Evolutionary conservation across 139 green algal genomes (phyloP).

Genomic region (Tetradesmus obliquus): DNA sequence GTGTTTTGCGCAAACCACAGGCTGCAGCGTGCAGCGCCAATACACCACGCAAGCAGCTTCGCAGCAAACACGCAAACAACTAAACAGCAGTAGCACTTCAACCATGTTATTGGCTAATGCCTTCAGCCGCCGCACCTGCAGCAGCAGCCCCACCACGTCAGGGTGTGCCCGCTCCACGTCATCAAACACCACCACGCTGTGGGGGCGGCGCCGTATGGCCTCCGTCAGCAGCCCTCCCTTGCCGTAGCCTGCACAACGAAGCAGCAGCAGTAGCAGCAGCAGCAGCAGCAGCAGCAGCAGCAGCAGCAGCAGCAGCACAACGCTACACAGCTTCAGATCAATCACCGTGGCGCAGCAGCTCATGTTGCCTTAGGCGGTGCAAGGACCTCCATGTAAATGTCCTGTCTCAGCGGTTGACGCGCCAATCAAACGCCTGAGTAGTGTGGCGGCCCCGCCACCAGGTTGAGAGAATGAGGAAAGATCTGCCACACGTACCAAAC

Average conservation of each 20-base stretch:
- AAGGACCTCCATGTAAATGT: background rate
- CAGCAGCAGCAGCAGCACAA: background rate
- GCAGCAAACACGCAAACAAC: background rate
- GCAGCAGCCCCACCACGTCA: constrained; percentile 56
- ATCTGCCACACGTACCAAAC: too few species aligned
- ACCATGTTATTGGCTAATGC: background rate
- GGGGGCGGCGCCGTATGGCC: constrained; percentile 51
- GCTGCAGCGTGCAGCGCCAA: too few species aligned
- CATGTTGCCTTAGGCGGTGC: background rate
- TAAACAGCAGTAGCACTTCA: background rate
- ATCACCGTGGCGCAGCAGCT: background rate
- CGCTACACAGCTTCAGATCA: constrained; percentile 25
- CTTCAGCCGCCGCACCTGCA: background rate
- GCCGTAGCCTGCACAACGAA: constrained; percentile 30
- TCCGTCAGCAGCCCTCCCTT: constrained; percentile 56
- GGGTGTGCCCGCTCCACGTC: constrained; percentile 58
- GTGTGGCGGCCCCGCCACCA: too few species aligned
- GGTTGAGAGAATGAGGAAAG: too few species aligned
- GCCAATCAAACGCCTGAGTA: too few species aligned
- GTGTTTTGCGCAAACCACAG: too few species aligned
- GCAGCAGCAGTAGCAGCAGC: background rate
- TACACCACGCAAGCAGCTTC: background rate
- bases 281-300: background rate
- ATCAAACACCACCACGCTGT: constrained; percentile 58
- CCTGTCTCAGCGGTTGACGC: too few species aligned